A percentile compares a stretch with the other conserved stretches of the same genome.
Evolutionary conservation across 495 filamentous ascomycete genomes (phyloP).

Genomic region (Barbatosphaeria neglecta): DNA sequence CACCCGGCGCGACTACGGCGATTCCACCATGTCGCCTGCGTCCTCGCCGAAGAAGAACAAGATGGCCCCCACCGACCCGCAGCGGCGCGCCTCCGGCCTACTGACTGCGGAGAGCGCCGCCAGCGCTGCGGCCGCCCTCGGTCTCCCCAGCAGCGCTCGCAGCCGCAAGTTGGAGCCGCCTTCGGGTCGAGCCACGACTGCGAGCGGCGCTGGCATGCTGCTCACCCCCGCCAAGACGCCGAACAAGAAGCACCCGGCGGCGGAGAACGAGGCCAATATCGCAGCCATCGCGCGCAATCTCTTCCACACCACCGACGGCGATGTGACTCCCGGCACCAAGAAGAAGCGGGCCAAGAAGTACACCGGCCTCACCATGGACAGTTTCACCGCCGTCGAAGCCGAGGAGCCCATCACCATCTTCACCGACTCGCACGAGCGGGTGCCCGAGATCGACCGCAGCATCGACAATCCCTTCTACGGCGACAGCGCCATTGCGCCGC

Average conservation of each 20-base stretch:
- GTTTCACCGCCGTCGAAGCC: conserved; percentile 47
- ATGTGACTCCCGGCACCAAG: conserved; percentile 47
- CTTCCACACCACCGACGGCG: conserved; percentile 47
- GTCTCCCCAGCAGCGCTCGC: conserved; percentile 15
- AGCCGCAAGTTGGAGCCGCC: conserved; percentile 9
- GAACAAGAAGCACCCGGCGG: conserved; percentile 47
- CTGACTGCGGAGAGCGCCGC: conserved; percentile 21
- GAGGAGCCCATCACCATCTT: conserved; percentile 64
- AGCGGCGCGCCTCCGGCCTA: conserved; percentile 26
- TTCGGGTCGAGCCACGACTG: not conserved
- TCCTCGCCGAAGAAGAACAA: conserved; percentile 44
- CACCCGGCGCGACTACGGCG: conserved; percentile 1
- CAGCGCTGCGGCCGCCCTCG: conserved; percentile 23
- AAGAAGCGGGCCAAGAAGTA: conserved; percentile 44
- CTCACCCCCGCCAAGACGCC: conserved; percentile 91
- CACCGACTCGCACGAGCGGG: conserved; percentile 78
- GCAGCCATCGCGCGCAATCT: conserved; percentile 61
- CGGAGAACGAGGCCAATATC: conserved; percentile 39
- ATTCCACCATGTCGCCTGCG: conserved; percentile 27
- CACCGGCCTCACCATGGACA: conserved; percentile 56
- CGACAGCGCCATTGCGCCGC: conserved; percentile 14
- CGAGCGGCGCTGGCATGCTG: conserved; percentile 41
- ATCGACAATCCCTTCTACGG: conserved; percentile 69
- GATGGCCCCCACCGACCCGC: conserved; percentile 17
- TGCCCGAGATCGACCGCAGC: conserved; percentile 57